Conservation (phyloP, 192 early-diverging fungal genomes). For the Obelidium mucronatum region DNA sequence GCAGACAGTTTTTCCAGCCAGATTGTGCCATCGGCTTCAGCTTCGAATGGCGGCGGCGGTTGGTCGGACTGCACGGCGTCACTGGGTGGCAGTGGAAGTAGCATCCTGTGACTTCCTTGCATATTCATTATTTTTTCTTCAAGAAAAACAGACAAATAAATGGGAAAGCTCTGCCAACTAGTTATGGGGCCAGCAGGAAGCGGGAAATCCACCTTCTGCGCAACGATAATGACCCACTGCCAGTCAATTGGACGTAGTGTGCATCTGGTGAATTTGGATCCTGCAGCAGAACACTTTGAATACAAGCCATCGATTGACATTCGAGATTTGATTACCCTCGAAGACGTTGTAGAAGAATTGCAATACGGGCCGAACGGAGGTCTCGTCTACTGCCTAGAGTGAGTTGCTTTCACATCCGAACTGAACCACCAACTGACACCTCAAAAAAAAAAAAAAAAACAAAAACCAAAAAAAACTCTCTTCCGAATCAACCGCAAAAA, state of each 20-base stretch:
- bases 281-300: slow-evolving; percentile 95
- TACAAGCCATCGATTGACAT: slow-evolving; percentile 95
- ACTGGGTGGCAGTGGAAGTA: not conserved
- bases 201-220: slow-evolving; percentile 86
- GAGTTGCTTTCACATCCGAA: slow-evolving; percentile 40
- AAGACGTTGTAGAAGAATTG: slow-evolving; percentile 98
- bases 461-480: too few species aligned
- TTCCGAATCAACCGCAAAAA: slow-evolving; percentile 36
- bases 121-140: too few species aligned
- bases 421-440: not conserved
- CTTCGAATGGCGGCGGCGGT: not conserved
- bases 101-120: too few species aligned
- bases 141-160: slow-evolving; percentile 11
- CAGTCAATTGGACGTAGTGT: slow-evolving; percentile 82
- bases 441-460: too few species aligned
- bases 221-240: slow-evolving; percentile 94
- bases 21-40: too few species aligned
- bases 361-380: slow-evolving; percentile 98
- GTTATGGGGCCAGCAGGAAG: slow-evolving; percentile 78
- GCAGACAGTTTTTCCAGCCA: too few species aligned
- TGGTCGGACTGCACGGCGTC: not conserved
- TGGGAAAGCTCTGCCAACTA: slow-evolving; percentile 76
- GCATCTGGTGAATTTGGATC: slow-evolving; percentile 96
- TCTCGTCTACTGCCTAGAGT: slow-evolving; percentile 95
- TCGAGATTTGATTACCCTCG: slow-evolving; percentile 93